Percentiles rank a stretch among this genome's conserved stretches.
These are phyloP conservation scores for Gypsophila paniculata DNA, from an alignment of 179 eudicot genomes.

Conservation along the genomic window DNA sequence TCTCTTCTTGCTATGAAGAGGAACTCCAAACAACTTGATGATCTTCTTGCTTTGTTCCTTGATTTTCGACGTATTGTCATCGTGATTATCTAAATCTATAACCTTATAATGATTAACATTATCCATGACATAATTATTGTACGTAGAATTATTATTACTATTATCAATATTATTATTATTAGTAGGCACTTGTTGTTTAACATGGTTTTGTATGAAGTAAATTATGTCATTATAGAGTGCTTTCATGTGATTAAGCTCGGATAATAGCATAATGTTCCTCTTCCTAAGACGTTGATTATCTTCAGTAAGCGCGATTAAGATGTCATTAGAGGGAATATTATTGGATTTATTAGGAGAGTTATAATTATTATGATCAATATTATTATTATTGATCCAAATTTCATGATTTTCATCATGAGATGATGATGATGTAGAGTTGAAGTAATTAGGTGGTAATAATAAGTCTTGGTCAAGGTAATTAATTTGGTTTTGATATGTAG, in stretches of 20 bases:
- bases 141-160: not conserved
- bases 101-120: not conserved
- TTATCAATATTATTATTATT: no score
- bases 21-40: not conserved
- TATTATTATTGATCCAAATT: no score
- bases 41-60: not conserved
- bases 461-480: constrained; percentile 37
- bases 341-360: constrained; percentile 19
- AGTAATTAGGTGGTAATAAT: constrained; percentile 30
- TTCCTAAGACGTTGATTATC: constrained; percentile 48
- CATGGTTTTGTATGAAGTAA: not conserved
- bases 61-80: not conserved
- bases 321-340: constrained; percentile 24
- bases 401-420: not conserved
- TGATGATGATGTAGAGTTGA: constrained; percentile 21
- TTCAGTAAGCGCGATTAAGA: constrained; percentile 35
- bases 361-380: no score
- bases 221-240: not conserved
- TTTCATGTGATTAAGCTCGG: not conserved
- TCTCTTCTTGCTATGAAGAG: not conserved
- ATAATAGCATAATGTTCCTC: constrained; percentile 29
- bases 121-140: not conserved
- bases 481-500: constrained; percentile 36
- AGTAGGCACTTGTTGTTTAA: not conserved
- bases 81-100: not conserved